Base-by-base conservation (phyloP, 2,329 filamentous ascomycete genomes). In the Trichoderma sp. region DNA sequence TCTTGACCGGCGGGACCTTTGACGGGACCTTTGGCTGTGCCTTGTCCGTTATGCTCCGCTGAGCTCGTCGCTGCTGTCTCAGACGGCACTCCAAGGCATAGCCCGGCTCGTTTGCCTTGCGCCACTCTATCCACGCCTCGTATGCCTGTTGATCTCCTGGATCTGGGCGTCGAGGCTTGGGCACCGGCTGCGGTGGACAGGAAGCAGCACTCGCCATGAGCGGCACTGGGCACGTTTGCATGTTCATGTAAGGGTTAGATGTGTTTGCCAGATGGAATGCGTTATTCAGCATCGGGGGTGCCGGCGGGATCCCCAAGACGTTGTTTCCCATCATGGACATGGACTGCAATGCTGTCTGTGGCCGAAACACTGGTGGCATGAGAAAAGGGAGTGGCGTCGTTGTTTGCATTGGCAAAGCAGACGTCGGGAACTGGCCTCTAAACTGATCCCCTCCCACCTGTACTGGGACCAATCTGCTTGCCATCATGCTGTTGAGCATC, bases 81-180 rank as follows among this genome's bases (percentile, higher is more conserved):
- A 76, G 74, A 69, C 82, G 82, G 74, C 83, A 84, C 70, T 79
- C 76, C 68, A 80, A 70, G 27, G 83, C 82, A 70, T 84, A 84
- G 2, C 81, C 81, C 6, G 82, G 82, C 70, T 83, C 80, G 56
- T 80, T 79, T 25, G 80, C 80, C 70, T 84, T 84, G 67, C 81
- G 79, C 79, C 79, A 83, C 72, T 84, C 82, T 37, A 84, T 79
- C 70, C 79, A 84, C 39, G 78, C 80, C 73, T 84, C 82, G 71
- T 84, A 84, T 68, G 77, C 76, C 68, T 82, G 80, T 72, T 84
- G 83, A 29, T 78, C 77, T 53, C 72, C 67, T 13, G 82, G 73
- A 68, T 83, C 74, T 54, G 81, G 81, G 34, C 74, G 72, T 4
- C 76, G 77, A 10, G 82, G 82, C 71, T 84, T 84, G 4, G 74